Base-by-base conservation (phyloP, 2,329 filamentous ascomycete species). In the Ampelomyces quisqualis region DNA sequence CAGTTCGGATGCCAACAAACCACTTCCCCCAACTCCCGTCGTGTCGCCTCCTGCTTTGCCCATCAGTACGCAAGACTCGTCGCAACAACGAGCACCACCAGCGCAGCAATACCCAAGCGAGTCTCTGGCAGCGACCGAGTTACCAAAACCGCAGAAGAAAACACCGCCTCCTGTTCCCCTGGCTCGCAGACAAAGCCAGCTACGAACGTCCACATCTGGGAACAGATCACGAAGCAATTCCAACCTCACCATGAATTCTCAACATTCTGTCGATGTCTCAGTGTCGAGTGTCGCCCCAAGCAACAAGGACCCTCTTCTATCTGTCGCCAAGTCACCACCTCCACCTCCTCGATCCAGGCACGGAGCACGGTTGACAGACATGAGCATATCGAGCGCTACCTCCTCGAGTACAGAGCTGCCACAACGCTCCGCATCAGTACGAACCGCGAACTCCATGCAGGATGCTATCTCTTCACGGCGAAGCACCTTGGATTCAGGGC, bases 1-100 rank as follows among this genome's bases (percentile, higher is more conserved):
- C 10, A 58, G 68, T 5, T 76, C 77, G 5, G 77, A 83, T 51
- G 62, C 79, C 19, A 81, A 82, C 62, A 86, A 85, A 54, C 80
- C 82, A 3, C 72, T 85, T 9, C 81, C 84, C 2, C 74, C 75
- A 1, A 72, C 77, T 3, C 78, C 79, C 9, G 47, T 55, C 4
- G 39, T 55, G 5, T 40, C 55, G 11, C 49, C 57, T 17, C 50
- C 52, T 22, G 33, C 46, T 5, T 37, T 49, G 3, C 52, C 57
- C 38, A 56, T 53, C 17, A 47, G 48, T 38, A 51, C 55, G 18
- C 56, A 59, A 31, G 52, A 62, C 17, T 54, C 18, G 13, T 44
- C 51, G 21, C 46, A 49, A 29, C 38, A 52, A 31, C 37, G 47
- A 15, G 35, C 55, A 24, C 42, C 47, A 11, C 37, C 48, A 34